A percentile compares a stretch with the other conserved stretches of the same genome.
Conservation (phyloP, 176 grass and related monocot genomes). For the Puccinellia tenuiflora region DNA sequence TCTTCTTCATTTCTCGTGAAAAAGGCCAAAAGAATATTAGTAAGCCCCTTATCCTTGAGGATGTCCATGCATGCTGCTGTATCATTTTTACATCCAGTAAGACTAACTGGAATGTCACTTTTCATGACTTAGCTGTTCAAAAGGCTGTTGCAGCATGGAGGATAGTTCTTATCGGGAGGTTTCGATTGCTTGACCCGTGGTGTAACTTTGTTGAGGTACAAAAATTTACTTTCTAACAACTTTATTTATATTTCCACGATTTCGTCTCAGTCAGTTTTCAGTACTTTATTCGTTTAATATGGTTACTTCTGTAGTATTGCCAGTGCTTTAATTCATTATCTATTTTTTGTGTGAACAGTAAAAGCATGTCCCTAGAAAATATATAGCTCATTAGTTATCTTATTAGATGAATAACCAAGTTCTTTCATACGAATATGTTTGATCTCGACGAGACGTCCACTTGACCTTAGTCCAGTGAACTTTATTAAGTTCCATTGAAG, state of each 20-base stretch:
- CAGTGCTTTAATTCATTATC: background rate
- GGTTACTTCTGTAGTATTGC: background rate
- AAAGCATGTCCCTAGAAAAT: background rate
- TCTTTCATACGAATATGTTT: slow-evolving; percentile 4
- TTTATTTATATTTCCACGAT: background rate
- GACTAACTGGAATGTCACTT: slow-evolving; percentile 23
- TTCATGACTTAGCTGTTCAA: slow-evolving; percentile 58
- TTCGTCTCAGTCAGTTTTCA: background rate
- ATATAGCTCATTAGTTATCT: background rate
- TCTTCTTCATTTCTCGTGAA: slow-evolving; percentile 93
- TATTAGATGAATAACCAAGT: background rate
- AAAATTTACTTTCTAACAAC: background rate
- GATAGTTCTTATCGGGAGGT: slow-evolving; percentile 81
- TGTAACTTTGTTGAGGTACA: slow-evolving; percentile 85
- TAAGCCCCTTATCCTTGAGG: slow-evolving; percentile 44
- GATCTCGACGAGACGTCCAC: background rate
- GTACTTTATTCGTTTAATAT: background rate
- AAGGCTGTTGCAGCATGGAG: slow-evolving; percentile 80
- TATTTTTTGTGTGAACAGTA: background rate
- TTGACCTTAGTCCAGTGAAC: background rate
- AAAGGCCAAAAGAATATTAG: slow-evolving; percentile 89
- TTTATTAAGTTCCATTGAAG: background rate
- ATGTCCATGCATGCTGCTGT: slow-evolving; percentile 9
- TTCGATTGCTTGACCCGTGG: slow-evolving; percentile 78
- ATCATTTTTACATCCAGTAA: slow-evolving; percentile 26